Percentiles rank a stretch among this genome's conserved stretches.
Conservation (phyloP, 352 stramenopile genomes). For the Phytophthora litchii region DNA sequence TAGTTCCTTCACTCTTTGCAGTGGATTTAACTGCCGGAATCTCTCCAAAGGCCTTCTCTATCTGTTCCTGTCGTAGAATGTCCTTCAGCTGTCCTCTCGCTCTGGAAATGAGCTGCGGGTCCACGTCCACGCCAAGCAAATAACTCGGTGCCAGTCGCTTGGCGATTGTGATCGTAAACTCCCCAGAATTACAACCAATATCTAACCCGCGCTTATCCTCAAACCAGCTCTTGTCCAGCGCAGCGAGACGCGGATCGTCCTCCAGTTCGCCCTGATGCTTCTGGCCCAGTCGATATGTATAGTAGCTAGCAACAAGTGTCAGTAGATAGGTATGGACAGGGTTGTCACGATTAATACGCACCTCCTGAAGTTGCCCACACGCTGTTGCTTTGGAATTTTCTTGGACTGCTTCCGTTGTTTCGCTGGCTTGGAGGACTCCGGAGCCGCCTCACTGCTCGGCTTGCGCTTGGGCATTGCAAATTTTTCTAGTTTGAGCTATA, state of each 20-base stretch:
- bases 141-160: constrained; percentile 58
- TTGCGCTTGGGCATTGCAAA: constrained; percentile 21
- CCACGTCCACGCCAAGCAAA: constrained; percentile 76
- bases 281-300: constrained; percentile 74
- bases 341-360: constrained; percentile 8
- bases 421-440: constrained; percentile 7
- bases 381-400: constrained; percentile 50
- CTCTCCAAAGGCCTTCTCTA: constrained; percentile 57
- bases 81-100: constrained; percentile 71
- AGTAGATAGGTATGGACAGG: neutral
- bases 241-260: constrained; percentile 61
- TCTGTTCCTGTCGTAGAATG: constrained; percentile 59
- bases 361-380: constrained; percentile 82
- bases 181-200: constrained; percentile 84
- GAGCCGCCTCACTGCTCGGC: neutral
- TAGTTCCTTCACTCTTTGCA: constrained; percentile 5
- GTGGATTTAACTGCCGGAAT: constrained; percentile 34
- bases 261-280: constrained; percentile 53
- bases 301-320: constrained; percentile 55
- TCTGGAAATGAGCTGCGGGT: constrained; percentile 64
- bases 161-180: constrained; percentile 77
- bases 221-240: constrained; percentile 76
- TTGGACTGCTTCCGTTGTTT: constrained; percentile 24
- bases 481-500: no score
- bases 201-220: constrained; percentile 65